Evolutionary conservation across 2,329 filamentous ascomycete species (phyloP), one percentile per base, ranked within the genome.

Genomic region (Curvularia sp.): DNA sequence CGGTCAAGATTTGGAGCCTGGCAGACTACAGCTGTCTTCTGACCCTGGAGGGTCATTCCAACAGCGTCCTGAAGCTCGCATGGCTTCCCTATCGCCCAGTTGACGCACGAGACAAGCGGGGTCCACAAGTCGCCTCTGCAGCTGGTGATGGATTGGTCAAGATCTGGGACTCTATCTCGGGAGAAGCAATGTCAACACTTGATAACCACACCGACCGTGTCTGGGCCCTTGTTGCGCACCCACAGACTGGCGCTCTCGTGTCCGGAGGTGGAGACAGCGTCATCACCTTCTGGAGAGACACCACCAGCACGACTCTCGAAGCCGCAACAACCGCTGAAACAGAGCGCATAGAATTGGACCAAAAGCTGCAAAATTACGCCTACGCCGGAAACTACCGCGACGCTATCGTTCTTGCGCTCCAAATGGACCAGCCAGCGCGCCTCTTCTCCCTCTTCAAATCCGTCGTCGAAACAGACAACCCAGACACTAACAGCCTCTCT

Each of bases 171-270:
- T 90, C 91, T 12, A 89, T 90, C 72, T 88, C 85, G 1, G 93
- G 93, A 46, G 95, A 98, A 77, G 83, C 88, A 2, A 92, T 93
- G 66, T 90, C 90, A 64, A 99, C 95, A 0, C 84, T 99, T 4
- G 95, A 99, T 79, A 98, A 98, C 78, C 95, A 99, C 77, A 93
- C 93, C 69, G 95, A 99, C 78, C 87, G 95, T 56, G 93, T 98
- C 1, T 97, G 93, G 93, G 93, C 93, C 0, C 81, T 98, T 18
- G 87, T 92, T 4, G 87, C 92, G 10, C 84, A 94, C 45, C 72
- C 71, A 49, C 64, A 71, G n/a, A 80, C 79, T 3, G 83, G 93
- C 69, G 88, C 88, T 49, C 86, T 99, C 51, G 89, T 96, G 34
- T 98, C 95, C 6, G 95, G 93, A 34, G 93, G 92, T 57, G 94